Percentiles rank a stretch among this genome's conserved stretches.
Conservation (phyloP, 108 stramenopile genomes). For the Schizochytrium sp. region DNA sequence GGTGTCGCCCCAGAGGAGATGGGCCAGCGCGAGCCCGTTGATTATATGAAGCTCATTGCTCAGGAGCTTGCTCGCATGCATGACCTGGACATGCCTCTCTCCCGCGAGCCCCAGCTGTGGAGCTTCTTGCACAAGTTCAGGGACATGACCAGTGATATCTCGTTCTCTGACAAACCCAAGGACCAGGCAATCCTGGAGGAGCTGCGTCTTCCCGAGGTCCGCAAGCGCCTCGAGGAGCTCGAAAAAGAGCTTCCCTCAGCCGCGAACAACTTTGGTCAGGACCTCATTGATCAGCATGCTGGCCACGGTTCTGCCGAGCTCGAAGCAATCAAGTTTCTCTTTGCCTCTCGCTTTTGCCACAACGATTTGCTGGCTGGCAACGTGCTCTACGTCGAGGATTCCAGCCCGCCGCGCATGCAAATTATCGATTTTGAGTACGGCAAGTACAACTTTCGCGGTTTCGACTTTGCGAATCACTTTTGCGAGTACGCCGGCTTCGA, state of each 20-base stretch:
- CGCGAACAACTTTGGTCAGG: not conserved
- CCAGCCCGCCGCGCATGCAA: constrained; percentile 5
- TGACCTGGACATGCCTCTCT: not conserved
- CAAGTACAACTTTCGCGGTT: constrained; percentile 48
- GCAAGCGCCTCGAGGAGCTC: constrained; percentile 11
- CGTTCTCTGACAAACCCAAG: not conserved
- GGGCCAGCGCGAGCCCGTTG: not conserved
- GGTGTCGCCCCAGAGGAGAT: not conserved
- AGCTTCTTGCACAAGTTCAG: constrained; percentile 4
- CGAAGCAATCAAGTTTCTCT: constrained; percentile 5
- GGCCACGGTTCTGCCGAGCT: not conserved
- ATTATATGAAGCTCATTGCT: not conserved
- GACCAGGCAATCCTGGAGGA: constrained; percentile 11
- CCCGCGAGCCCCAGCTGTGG: not conserved
- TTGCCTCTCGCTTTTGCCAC: constrained; percentile 42
- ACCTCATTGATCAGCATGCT: not conserved
- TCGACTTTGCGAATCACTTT: constrained; percentile 52
- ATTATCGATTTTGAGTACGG: constrained; percentile 57
- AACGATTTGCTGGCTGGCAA: constrained; percentile 48
- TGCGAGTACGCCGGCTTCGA: constrained; percentile 46
- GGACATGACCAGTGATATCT: not conserved
- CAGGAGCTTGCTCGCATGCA: not conserved
- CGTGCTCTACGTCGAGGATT: not conserved
- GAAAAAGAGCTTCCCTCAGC: constrained; percentile 1
- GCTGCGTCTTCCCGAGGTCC: constrained; percentile 23